Percentiles rank a stretch among this genome's conserved stretches.
Evolutionary conservation across 352 stramenopile species (phyloP).

Genomic region (Pythium aphanidermatum): DNA sequence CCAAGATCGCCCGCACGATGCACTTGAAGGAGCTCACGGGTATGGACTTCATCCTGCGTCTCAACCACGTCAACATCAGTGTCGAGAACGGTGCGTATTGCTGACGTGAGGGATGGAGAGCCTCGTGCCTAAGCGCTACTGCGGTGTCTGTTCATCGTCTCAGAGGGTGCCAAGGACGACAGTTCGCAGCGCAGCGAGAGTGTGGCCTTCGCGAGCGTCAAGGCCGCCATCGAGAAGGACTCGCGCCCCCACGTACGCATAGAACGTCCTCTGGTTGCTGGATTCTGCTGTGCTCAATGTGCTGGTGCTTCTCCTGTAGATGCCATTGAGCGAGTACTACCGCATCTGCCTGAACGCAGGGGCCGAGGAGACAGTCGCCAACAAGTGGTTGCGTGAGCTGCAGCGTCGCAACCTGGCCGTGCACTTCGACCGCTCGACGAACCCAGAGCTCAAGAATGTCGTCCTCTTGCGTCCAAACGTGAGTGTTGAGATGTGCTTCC

Average conservation of each 20-base stretch:
- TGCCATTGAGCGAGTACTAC: conserved; percentile 68
- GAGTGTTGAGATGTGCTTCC: conserved; percentile 10
- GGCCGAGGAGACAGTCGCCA: conserved; percentile 57
- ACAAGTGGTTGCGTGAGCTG: conserved; percentile 72
- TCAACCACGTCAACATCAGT: conserved; percentile 63
- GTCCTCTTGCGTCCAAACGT: conserved; percentile 70
- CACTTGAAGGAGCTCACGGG: conserved; percentile 49
- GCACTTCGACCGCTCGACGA: conserved; percentile 65
- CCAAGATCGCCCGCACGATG: conserved; percentile 60
- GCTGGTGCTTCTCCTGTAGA: conserved; percentile 23
- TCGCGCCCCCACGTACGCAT: conserved; percentile 38
- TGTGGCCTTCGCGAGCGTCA: conserved; percentile 61
- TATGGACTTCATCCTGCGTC: conserved; percentile 61
- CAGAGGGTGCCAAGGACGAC: conserved; percentile 30
- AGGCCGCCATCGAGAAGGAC: conserved; percentile 55
- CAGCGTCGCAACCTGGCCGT: conserved; percentile 70
- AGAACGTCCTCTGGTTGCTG: background rate
- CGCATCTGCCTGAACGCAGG: conserved; percentile 63
- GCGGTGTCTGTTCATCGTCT: too few species aligned
- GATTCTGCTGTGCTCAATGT: background rate
- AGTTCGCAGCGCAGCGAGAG: conserved; percentile 28
- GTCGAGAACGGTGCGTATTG: conserved; percentile 33
- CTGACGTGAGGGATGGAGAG: background rate
- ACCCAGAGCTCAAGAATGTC: conserved; percentile 58
- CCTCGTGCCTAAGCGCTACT: too few species aligned